Percentiles rank a stretch among this genome's conserved stretches.
These are phyloP conservation scores for Penicillium expansum DNA, from an alignment of 2,329 filamentous ascomycete genomes.

Conservation along the genomic window DNA sequence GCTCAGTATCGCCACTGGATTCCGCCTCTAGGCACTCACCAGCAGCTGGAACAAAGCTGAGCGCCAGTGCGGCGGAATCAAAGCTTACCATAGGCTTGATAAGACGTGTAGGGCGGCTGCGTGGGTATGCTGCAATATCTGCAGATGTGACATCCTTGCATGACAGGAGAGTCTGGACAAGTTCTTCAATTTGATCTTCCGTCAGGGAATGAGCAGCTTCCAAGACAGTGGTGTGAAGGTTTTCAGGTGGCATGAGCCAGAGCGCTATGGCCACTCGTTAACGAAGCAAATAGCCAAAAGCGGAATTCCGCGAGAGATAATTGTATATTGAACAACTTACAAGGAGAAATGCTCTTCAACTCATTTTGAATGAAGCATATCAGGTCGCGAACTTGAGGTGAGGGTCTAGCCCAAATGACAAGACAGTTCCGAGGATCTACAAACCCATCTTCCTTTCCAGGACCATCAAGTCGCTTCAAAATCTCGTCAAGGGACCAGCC, in stretches of 20 bases:
- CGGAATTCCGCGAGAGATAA: neutral
- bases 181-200: slow-evolving; percentile 60
- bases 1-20: slow-evolving; percentile 52
- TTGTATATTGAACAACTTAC: slow-evolving; percentile 49
- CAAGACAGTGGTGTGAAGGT: slow-evolving; percentile 77
- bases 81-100: slow-evolving; percentile 80
- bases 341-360: slow-evolving; percentile 63
- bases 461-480: slow-evolving; percentile 65
- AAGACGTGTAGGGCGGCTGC: slow-evolving; percentile 65
- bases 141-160: slow-evolving; percentile 11
- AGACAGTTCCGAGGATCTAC: slow-evolving; percentile 74
- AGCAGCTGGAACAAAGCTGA: slow-evolving; percentile 79
- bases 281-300: too few species aligned
- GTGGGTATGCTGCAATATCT: slow-evolving; percentile 63
- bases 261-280: slow-evolving; percentile 51
- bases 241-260: slow-evolving; percentile 80
- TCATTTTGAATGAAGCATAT: slow-evolving; percentile 65
- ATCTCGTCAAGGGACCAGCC: slow-evolving; percentile 72
- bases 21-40: slow-evolving; percentile 52
- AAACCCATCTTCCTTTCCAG: slow-evolving; percentile 65
- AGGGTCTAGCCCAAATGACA: slow-evolving; percentile 81
- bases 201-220: slow-evolving; percentile 81
- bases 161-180: slow-evolving; percentile 56
- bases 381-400: slow-evolving; percentile 63
- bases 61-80: slow-evolving; percentile 76